Conservation (phyloP, 1,139 yeast species). For the Nakaseomyces nivariensis region DNA sequence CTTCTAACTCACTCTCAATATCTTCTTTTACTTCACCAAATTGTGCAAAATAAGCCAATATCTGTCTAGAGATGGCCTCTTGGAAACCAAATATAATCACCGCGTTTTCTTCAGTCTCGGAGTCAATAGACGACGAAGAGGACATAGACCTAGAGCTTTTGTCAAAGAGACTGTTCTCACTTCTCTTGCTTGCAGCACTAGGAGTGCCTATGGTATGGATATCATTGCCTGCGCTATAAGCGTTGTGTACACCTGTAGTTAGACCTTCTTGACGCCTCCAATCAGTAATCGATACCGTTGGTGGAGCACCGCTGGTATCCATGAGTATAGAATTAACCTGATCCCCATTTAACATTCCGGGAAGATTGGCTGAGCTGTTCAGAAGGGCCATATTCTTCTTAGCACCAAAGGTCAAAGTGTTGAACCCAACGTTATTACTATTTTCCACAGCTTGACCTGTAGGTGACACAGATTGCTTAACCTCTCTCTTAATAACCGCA, state of each 20-base stretch:
- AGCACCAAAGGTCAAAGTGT: slow-evolving; percentile 32
- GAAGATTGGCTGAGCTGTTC: slow-evolving; percentile 6
- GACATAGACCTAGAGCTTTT: not conserved
- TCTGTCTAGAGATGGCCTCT: slow-evolving; percentile 51
- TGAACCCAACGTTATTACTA: slow-evolving; percentile 18
- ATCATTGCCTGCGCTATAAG: not conserved
- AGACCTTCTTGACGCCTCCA: slow-evolving; percentile 4
- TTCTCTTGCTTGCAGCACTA: not conserved
- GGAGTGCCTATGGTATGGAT: slow-evolving; percentile 1
- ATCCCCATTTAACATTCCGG: slow-evolving; percentile 17
- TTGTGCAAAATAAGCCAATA: slow-evolving; percentile 62
- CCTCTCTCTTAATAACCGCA: not conserved
- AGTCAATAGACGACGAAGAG: not conserved
- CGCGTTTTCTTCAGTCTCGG: slow-evolving; percentile 33
- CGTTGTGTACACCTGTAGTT: not conserved
- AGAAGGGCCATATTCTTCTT: slow-evolving; percentile 18
- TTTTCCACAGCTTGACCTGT: slow-evolving; percentile 5
- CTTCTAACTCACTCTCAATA: slow-evolving; percentile 33
- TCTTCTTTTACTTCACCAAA: slow-evolving; percentile 74
- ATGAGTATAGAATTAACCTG: slow-evolving; percentile 26
- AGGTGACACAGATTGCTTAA: slow-evolving; percentile 4
- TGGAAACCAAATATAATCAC: slow-evolving; percentile 83
- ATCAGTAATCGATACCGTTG: slow-evolving; percentile 3
- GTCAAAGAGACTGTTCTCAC: not conserved
- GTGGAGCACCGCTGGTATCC: slow-evolving; percentile 14